A percentile compares a stretch with the other conserved stretches of the same genome.
phyloP scores from a whole-genome alignment of 495 filamentous ascomycete species.

The Aspergillus olivimuriae region DNA sequence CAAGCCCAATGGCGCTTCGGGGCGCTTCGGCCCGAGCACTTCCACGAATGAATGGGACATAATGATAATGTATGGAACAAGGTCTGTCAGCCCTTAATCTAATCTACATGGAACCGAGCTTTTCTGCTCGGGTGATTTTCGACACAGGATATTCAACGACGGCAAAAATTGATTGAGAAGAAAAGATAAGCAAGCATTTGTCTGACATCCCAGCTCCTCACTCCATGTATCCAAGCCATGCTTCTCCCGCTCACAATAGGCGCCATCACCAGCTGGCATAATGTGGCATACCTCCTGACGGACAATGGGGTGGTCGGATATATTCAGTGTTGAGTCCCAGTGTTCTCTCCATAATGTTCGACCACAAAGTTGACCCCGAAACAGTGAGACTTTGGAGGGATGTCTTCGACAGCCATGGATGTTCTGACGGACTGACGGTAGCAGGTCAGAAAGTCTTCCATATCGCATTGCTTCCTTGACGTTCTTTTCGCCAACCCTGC shows the following conservation, averaged over 20 bases:
- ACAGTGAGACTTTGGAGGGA: not conserved
- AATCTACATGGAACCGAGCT: no score
- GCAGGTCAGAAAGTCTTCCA: constrained; percentile 2
- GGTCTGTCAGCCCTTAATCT: no score
- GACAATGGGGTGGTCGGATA: not conserved
- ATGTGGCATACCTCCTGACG: not conserved
- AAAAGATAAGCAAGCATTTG: no score
- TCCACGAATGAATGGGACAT: no score
- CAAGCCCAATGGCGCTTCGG: no score
- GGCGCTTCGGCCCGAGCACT: no score
- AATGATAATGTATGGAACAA: no score
- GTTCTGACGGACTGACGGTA: constrained; percentile 1
- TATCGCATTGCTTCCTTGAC: not conserved
- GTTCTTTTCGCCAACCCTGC: not conserved
- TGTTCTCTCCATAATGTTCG: not conserved
- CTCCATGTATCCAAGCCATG: not conserved
- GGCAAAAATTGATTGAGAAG: no score
- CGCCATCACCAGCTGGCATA: not conserved
- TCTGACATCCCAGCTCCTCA: no score
- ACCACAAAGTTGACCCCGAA: constrained; percentile 8
- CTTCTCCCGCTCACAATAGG: not conserved
- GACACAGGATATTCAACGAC: no score
- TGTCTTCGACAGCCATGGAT: constrained; percentile 2
- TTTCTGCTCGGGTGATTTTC: no score
- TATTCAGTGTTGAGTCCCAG: not conserved